Evolutionary conservation across 208 protist genomes (phyloP).

Genomic region (Crithidia thermophila): DNA sequence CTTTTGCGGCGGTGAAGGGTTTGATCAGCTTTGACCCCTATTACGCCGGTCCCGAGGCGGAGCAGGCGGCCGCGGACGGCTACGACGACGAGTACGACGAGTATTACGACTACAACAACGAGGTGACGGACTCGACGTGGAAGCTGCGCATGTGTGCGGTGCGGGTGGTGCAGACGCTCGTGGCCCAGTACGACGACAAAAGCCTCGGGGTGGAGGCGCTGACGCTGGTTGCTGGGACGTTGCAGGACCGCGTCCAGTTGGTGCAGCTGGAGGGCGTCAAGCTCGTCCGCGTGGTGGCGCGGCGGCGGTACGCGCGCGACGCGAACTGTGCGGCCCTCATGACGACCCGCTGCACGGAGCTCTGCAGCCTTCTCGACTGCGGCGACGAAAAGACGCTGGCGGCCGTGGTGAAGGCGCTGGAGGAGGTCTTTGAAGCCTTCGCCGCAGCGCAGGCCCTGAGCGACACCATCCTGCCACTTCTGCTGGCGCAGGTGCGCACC

Average conservation of each 20-base stretch:
- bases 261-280: slow-evolving; percentile 53
- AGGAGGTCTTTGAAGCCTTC: slow-evolving; percentile 22
- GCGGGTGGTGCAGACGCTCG: slow-evolving; percentile 40
- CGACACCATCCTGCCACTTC: slow-evolving; percentile 14
- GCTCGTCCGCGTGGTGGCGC: slow-evolving; percentile 34
- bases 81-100: slow-evolving; percentile 41
- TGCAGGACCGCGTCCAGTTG: slow-evolving; percentile 47
- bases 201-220: slow-evolving; percentile 31
- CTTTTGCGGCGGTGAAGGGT: slow-evolving; percentile 35
- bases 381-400: slow-evolving; percentile 17
- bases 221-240: slow-evolving; percentile 10
- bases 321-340: slow-evolving; percentile 12
- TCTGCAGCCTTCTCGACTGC: slow-evolving; percentile 21
- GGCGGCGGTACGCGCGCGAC: slow-evolving; percentile 16
- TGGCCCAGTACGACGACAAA: slow-evolving; percentile 31
- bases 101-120: slow-evolving; percentile 45
- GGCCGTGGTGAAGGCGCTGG: slow-evolving; percentile 13
- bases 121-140: slow-evolving; percentile 54
- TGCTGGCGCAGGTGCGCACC: slow-evolving; percentile 23
- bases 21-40: slow-evolving; percentile 50
- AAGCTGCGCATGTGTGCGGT: slow-evolving; percentile 46
- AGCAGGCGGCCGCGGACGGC: neutral
- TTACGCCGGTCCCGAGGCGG: slow-evolving; percentile 23
- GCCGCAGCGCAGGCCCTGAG: neutral
- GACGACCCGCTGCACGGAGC: slow-evolving; percentile 11